These are phyloP conservation scores for Oryza longistaminata DNA, from an alignment of 176 grass and related monocot genomes.

Conservation along the genomic window DNA sequence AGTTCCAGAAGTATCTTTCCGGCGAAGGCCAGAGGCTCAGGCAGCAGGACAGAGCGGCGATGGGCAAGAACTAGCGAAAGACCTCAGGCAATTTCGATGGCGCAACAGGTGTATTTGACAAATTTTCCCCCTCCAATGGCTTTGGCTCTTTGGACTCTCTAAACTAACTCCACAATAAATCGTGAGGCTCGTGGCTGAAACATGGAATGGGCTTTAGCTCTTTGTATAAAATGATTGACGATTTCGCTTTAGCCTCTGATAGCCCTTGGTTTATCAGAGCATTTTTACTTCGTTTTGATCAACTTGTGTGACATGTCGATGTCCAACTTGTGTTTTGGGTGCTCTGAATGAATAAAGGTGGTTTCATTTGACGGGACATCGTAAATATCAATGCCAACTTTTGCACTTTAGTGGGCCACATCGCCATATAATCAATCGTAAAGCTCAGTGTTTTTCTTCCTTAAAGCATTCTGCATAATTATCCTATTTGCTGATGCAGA, in stretches of 20 bases:
- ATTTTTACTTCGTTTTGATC: neutral
- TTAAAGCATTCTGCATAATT: neutral
- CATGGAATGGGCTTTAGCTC: neutral
- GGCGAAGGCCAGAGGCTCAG: constrained; percentile 56
- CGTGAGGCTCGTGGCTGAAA: neutral
- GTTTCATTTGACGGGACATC: neutral
- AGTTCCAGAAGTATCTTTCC: constrained; percentile 49
- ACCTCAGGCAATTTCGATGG: neutral
- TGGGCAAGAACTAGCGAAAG: constrained; percentile 35
- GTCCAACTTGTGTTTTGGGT: neutral
- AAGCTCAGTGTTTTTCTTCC: neutral
- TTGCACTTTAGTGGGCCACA: neutral
- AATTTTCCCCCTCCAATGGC: neutral
- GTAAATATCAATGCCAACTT: neutral
- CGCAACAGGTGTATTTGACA: neutral
- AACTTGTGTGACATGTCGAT: neutral
- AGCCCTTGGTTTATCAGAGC: neutral
- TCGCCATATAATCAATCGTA: neutral
- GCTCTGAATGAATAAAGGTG: neutral
- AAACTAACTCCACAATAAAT: neutral
- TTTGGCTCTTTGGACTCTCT: neutral
- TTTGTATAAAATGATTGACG: constrained; percentile 10
- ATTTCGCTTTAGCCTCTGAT: neutral
- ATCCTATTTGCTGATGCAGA: neutral
- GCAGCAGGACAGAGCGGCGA: constrained; percentile 51